Evolutionary conservation across 148 eudicot genomes (phyloP), one percentile per base, ranked within the genome.

Genomic region (Rhododendron mucronatum): DNA sequence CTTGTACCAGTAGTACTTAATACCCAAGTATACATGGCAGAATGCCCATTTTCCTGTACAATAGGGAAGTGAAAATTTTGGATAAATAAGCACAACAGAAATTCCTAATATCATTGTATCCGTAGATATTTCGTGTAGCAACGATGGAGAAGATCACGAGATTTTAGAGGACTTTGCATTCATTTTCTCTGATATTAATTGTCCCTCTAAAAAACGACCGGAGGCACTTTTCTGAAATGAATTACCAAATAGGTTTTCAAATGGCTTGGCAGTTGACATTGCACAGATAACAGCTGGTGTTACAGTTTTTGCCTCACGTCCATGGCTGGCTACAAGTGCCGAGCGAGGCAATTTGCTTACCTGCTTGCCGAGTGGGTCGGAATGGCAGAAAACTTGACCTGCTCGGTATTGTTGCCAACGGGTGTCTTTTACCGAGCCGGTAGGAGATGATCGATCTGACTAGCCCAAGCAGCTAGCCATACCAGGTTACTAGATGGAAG

Each of bases 21-120:
- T 87, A 96, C 89, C 99, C 99, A 94, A 45, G 88, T 94, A 88
- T 93, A 96, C 87, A 88, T 91, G 16, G 97, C 79, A 47, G 99
- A 91, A 73, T 95, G 93, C 78, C 99, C 99, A 84, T 96, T 94
- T 91, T 96, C 97, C 99, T 95, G 92, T 81, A 86, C 48, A 87
- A 41, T 83, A 23, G 2, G 61, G 21, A 55, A 16, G 61, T 55
- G 3, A 4, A 55, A 55, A 15, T 55, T 55, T 55, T 16, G 61
- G 61, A 55, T 55, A 55, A 55, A 23, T 63, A 63, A 63, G 69
- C 69, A n/a, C 26, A 23, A 63, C 69, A 23, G 30, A 63, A 23
- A 23, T 23, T 21, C 11, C n/a, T 63, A 63, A 20, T 7, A 7
- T 63, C 28, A 21, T 63, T 8, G 28, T 63, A 63, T 23, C 28